Conservation (phyloP, 225 moss, liverwort and hornwort species). For the Physcomitrium patens region DNA sequence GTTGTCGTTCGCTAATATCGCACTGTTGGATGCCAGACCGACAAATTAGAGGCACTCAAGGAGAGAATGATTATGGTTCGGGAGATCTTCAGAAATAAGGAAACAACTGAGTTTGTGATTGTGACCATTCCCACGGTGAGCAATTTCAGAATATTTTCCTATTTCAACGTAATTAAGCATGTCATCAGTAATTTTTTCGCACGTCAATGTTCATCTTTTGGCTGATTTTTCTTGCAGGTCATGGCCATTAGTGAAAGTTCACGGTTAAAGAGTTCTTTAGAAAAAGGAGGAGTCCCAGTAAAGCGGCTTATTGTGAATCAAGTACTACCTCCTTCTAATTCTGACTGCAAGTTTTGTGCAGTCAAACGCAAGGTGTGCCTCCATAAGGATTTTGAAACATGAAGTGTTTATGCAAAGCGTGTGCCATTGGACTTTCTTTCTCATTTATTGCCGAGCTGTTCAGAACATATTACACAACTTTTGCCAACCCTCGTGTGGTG, state of each 20-base stretch:
- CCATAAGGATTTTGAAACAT: neutral
- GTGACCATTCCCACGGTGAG: slow-evolving; percentile 85
- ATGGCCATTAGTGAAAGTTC: slow-evolving; percentile 95
- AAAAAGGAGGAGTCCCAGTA: slow-evolving; percentile 82
- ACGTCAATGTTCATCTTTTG: neutral
- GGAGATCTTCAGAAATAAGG: slow-evolving; percentile 83
- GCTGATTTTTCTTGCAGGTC: slow-evolving; percentile 42
- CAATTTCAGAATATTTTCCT: neutral
- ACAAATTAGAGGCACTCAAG: slow-evolving; percentile 74
- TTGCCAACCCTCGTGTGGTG: neutral
- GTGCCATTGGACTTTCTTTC: neutral
- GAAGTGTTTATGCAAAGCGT: neutral
- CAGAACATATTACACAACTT: neutral
- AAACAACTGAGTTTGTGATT: slow-evolving; percentile 82
- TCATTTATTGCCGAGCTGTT: neutral
- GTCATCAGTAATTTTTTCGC: neutral
- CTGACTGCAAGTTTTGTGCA: slow-evolving; percentile 93
- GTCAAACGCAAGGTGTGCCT: slow-evolving; percentile 74
- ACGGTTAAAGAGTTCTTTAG: slow-evolving; percentile 62
- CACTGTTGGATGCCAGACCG: slow-evolving; percentile 48
- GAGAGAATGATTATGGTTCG: slow-evolving; percentile 92
- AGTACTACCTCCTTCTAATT: slow-evolving; percentile 71
- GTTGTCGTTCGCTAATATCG: neutral
- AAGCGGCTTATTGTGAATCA: slow-evolving; percentile 81
- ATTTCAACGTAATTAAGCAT: neutral